Percentiles rank a stretch among this genome's conserved stretches.
Evolutionary conservation across 805 yeast genomes (phyloP).

Genomic region (Myxozyma lipomycoides): DNA sequence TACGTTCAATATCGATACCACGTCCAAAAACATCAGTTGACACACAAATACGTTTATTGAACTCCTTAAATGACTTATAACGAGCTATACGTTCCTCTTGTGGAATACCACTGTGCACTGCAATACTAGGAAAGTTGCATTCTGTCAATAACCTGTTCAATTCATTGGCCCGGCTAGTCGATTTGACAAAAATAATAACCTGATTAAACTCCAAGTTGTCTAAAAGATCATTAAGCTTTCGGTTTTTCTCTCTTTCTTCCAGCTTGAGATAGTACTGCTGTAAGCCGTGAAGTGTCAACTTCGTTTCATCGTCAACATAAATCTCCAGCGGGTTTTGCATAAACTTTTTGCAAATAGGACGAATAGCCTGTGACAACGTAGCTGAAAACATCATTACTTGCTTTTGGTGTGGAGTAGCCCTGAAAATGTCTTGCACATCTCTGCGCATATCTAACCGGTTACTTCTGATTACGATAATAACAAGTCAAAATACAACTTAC

Average conservation of each 20-base stretch:
- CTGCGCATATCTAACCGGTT: constrained; percentile 74
- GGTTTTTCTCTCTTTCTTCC: constrained; percentile 87
- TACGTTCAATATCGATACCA: constrained; percentile 99
- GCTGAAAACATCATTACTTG: constrained; percentile 99
- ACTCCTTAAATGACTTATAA: constrained; percentile 94
- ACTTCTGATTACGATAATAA: neutral
- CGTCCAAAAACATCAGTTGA: constrained; percentile 98
- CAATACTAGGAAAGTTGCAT: constrained; percentile 94
- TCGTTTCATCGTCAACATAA: constrained; percentile 95
- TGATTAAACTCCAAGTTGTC: constrained; percentile 96
- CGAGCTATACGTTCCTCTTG: constrained; percentile 98
- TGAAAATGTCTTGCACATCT: constrained; percentile 96
- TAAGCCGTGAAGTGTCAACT: constrained; percentile 94
- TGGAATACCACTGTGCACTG: constrained; percentile 90
- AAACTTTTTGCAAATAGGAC: constrained; percentile 95
- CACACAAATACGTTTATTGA: constrained; percentile 97
- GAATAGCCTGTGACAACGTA: constrained; percentile 86
- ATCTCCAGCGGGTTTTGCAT: constrained; percentile 97
- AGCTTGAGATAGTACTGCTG: constrained; percentile 93
- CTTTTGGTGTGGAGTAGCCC: constrained; percentile 96
- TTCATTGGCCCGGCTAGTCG: constrained; percentile 87
- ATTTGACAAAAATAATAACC: constrained; percentile 92
- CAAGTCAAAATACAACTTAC: constrained; percentile 9
- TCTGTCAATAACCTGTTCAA: constrained; percentile 83
- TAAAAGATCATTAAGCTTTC: constrained; percentile 83